Evolutionary conservation across 768 basidiomycete genomes (phyloP).

Genomic region (Agrocybe praecox): DNA sequence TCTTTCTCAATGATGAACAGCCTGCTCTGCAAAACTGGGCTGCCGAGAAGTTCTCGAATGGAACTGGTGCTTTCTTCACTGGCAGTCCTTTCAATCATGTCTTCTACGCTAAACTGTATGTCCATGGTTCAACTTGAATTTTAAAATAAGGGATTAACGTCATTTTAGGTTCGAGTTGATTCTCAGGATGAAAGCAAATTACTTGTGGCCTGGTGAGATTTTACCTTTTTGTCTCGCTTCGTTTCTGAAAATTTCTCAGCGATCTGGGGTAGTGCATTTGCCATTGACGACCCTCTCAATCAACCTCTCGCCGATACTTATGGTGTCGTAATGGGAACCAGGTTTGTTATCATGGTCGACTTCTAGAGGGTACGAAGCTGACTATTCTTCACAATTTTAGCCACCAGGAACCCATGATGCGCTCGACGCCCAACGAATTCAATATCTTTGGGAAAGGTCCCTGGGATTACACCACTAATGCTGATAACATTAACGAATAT

Average conservation of each 20-base stretch:
- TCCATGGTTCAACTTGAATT: not conserved
- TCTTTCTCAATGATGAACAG: slow-evolving; percentile 80
- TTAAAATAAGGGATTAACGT: not conserved
- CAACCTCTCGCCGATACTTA: slow-evolving; percentile 64
- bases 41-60: slow-evolving; percentile 66
- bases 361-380: not conserved
- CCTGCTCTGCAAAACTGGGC: slow-evolving; percentile 76
- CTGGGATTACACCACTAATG: slow-evolving; percentile 66
- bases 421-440: slow-evolving; percentile 71
- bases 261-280: slow-evolving; percentile 54
- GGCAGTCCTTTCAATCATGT: slow-evolving; percentile 64
- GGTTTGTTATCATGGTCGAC: slow-evolving; percentile 28
- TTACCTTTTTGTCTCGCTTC: slow-evolving; percentile 9
- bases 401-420: slow-evolving; percentile 78
- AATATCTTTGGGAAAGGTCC: slow-evolving; percentile 52
- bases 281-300: slow-evolving; percentile 60
- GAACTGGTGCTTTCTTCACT: slow-evolving; percentile 48
- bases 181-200: slow-evolving; percentile 68
- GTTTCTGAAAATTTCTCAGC: slow-evolving; percentile 22
- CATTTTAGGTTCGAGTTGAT: slow-evolving; percentile 62
- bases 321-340: slow-evolving; percentile 75
- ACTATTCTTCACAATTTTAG: slow-evolving; percentile 24
- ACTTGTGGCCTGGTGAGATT: slow-evolving; percentile 63
- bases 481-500: slow-evolving; percentile 56
- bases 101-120: slow-evolving; percentile 60